Conservation (phyloP, 768 basidiomycete genomes). For the Infundibulicybe gibba region DNA sequence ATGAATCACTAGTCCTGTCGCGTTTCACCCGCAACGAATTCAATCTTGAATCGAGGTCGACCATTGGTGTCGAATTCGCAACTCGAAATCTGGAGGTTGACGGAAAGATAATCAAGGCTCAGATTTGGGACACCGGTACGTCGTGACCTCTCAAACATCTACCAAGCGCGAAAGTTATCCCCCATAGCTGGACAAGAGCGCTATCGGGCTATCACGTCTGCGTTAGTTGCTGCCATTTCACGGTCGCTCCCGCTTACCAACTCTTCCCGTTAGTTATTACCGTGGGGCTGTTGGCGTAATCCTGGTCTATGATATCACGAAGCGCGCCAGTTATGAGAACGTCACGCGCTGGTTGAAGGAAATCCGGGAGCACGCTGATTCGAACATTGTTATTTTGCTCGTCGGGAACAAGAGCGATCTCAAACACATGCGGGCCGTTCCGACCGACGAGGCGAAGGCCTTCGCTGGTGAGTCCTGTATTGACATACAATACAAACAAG, state of each 20-base stretch:
- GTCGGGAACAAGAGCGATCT: constrained; percentile 99
- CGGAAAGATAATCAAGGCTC: constrained; percentile 94
- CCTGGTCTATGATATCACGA: constrained; percentile 92
- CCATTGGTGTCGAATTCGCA: constrained; percentile 98
- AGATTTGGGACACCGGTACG: constrained; percentile 98
- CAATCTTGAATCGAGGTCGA: constrained; percentile 98
- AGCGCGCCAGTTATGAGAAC: constrained; percentile 91
- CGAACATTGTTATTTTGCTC: constrained; percentile 93
- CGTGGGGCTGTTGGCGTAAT: constrained; percentile 94
- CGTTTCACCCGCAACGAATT: constrained; percentile 99
- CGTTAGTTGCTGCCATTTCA: constrained; percentile 44
- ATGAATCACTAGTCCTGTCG: constrained; percentile 74
- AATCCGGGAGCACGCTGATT: constrained; percentile 88
- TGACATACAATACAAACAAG: not conserved
- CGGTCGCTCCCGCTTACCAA: constrained; percentile 1
- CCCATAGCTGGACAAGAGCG: constrained; percentile 90
- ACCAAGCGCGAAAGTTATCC: constrained; percentile 3
- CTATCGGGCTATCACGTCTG: constrained; percentile 96
- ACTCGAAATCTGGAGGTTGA: constrained; percentile 95
- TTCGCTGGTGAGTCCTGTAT: constrained; percentile 68
- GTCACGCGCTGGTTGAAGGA: constrained; percentile 97
- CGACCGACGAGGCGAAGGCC: constrained; percentile 94
- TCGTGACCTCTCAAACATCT: constrained; percentile 3
- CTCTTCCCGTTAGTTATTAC: constrained; percentile 72
- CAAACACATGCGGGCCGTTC: constrained; percentile 93